Evolutionary conservation across 805 yeast species (phyloP), one percentile per base, ranked within the genome.

Genomic region (Lachancea kluyveri): DNA sequence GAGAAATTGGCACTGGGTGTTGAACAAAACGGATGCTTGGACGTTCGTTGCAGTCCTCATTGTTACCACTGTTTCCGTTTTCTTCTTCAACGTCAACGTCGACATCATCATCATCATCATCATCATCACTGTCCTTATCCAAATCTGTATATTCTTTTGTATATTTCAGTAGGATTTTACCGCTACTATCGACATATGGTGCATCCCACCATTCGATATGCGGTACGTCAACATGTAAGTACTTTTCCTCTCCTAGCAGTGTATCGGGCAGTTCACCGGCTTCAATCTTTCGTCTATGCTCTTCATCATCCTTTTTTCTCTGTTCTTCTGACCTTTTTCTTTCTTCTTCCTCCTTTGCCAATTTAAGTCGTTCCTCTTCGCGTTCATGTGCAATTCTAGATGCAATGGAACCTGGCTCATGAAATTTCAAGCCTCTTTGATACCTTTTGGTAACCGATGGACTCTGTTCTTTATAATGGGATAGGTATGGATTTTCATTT

Each of bases 201-300:
- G 58, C 52, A 58, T 90, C 96, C 96, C 96, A 90, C 95, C 96
- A 86, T 54, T 87, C 96, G 2, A 77, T 57, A 2, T 36, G 39
- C 0, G 95, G 94, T 1, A 88, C 87, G 12, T 38, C 48, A 0
- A 48, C 52, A 8, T 20, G 3, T 3, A 19, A 11, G 11, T 30
- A 30, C 8, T 23, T 27, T 13, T 73, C 70, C 47, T 85, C 95
- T 4, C 78, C 79, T 1, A 67, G 36, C 1, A 49, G 45, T 11
- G 60, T 52, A 41, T 80, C 76, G 0, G 88, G 74, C 5, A 51
- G 38, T 24, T 50, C 52, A n/a, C 57, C 59, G 5, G 70, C 46
- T 0, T 75, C 75, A 21, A 65, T 57, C 6, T 54, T 49, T 21
- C 48, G 28, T 46, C 68, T 68, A 8, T 73, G 57, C 1, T 43